These are phyloP conservation scores for Sequoia sempervirens DNA, from an alignment of 75 land plant species.

Conservation along the genomic window DNA sequence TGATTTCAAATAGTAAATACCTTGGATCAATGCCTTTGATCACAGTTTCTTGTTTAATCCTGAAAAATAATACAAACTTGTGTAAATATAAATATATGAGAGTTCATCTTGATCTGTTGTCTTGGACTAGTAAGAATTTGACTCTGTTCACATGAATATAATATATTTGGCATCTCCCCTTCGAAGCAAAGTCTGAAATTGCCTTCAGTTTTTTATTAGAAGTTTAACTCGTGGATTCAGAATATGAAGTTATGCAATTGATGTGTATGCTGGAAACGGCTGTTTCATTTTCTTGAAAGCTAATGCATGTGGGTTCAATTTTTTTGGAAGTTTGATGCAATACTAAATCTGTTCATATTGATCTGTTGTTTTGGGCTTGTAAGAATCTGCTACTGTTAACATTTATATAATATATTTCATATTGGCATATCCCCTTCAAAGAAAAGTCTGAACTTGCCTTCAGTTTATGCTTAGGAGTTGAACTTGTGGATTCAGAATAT, in stretches of 20 bases:
- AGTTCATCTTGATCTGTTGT: not conserved
- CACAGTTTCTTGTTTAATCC: slow-evolving; percentile 1
- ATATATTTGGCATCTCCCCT: too few relatives aligned
- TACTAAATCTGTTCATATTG: not conserved
- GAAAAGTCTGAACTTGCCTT: too few relatives aligned
- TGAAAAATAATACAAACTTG: not conserved
- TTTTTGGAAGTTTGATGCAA: too few relatives aligned
- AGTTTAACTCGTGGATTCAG: too few relatives aligned
- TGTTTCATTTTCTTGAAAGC: too few relatives aligned
- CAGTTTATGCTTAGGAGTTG: not conserved
- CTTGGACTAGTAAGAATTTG: not conserved
- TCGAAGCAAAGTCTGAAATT: not conserved
- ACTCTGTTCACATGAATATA: not conserved
- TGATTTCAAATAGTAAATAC: slow-evolving; percentile 2
- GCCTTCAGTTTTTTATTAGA: not conserved
- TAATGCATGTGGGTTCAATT: too few relatives aligned
- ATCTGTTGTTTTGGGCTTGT: not conserved
- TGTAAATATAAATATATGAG: not conserved
- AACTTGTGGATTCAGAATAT: too few relatives aligned
- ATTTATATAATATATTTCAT: too few relatives aligned
- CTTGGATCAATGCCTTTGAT: slow-evolving; percentile 1
- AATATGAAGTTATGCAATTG: too few relatives aligned
- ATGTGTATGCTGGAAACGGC: too few relatives aligned
- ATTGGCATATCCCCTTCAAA: too few relatives aligned
- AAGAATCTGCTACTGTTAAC: too few relatives aligned